Evolutionary conservation across 768 basidiomycete species (phyloP).

Genomic region (Daedaleopsis sinensis): DNA sequence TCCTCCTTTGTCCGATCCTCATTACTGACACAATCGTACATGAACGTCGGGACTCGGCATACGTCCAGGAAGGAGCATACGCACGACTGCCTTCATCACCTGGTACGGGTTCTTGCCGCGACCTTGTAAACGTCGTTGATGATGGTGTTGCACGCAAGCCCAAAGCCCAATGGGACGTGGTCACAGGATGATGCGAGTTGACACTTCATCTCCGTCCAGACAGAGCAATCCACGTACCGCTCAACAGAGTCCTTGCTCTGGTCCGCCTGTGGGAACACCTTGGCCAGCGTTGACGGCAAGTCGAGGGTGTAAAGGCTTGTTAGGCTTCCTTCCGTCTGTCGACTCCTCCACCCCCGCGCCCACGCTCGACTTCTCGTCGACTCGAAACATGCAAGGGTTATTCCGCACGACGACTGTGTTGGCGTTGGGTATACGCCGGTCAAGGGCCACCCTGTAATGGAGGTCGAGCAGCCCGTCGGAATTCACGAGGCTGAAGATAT

Average conservation of each 20-base stretch:
- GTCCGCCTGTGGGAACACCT: slow-evolving; percentile 71
- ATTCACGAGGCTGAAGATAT: slow-evolving; percentile 63
- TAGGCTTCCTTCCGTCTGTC: slow-evolving; percentile 16
- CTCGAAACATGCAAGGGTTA: slow-evolving; percentile 67
- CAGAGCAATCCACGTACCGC: slow-evolving; percentile 90
- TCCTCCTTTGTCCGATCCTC: slow-evolving; percentile 70
- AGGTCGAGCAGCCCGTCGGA: slow-evolving; percentile 67
- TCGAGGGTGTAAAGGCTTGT: slow-evolving; percentile 48
- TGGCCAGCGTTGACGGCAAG: slow-evolving; percentile 49
- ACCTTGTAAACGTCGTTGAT: slow-evolving; percentile 90
- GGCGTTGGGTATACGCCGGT: slow-evolving; percentile 52
- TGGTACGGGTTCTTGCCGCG: slow-evolving; percentile 81
- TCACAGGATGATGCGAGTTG: slow-evolving; percentile 79
- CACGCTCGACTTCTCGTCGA: slow-evolving; percentile 35
- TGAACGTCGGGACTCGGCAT: slow-evolving; percentile 71
- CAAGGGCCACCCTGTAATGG: slow-evolving; percentile 53
- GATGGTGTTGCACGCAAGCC: slow-evolving; percentile 85
- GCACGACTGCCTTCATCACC: slow-evolving; percentile 83
- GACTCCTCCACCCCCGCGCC: slow-evolving; percentile 30
- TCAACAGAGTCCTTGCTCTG: slow-evolving; percentile 91
- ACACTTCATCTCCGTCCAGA: slow-evolving; percentile 93
- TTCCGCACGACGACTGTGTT: slow-evolving; percentile 72
- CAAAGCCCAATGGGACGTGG: slow-evolving; percentile 90
- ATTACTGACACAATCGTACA: slow-evolving; percentile 85
- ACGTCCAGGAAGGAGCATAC: slow-evolving; percentile 85